Base-by-base conservation (phyloP, 108 stramenopile genomes). In the Craspedostauros australis region DNA sequence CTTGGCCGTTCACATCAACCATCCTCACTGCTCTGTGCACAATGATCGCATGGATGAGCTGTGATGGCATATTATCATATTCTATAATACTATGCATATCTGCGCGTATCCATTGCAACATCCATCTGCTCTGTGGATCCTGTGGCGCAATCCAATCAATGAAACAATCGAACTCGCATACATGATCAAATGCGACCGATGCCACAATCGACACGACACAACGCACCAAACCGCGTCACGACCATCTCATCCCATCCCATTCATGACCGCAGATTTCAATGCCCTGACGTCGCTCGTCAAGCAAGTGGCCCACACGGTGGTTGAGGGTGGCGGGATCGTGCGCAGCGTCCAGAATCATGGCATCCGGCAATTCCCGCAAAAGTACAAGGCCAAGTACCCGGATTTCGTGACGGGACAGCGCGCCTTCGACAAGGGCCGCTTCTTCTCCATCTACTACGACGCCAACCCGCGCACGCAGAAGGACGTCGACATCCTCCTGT, bases 331-430 rank as follows among this genome's bases (percentile, higher is more conserved):
- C 4, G 91, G 91, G 18, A 84, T 93, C 32, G 87, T 93, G 2
- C 85, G 91, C 2, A 65, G 69, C 41, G 80, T 93, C 55, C 82
- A 81, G 63, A 93, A 93, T 54, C 87, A 88, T 56, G 91, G 91
- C 5, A 67, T 93, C 41, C 77, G 91, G 6, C 76, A 82, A 42
- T 70, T 93, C 4, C 91, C 91, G 21, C 83, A 87, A 59, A 67
- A 87, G 5, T 87, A 89, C 60, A 76, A 84, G 46, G 82, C 91
- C 44, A 79, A 76, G 54, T 80, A 85, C 54, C 59, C 87, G 9
- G 91, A 93, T 48, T 54, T 30, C 43, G 54, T 59, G 22, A 68
- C 77, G 8, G 87, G 87, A 15, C 75, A 80, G 65, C 75, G 91
- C 14, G 89, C 87, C 60, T 88, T 77, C 51, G 71, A 87, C 52